Base-by-base conservation (phyloP, 345 rosid species). In the Corymbia maculata region DNA sequence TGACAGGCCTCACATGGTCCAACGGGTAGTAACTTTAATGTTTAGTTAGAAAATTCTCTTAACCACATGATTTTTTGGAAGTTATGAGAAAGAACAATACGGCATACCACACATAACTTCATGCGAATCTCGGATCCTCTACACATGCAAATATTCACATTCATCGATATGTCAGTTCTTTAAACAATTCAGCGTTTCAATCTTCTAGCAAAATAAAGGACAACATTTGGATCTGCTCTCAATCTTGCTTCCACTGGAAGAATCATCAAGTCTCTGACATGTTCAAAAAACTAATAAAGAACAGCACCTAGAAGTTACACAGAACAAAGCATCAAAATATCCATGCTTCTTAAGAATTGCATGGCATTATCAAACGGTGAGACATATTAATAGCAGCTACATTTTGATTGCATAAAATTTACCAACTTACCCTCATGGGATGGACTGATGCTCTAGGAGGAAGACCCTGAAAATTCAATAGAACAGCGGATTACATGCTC, bases 391-490 rank as follows among this genome's bases (percentile, higher is more conserved):
- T 79, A 26, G 86, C 87, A 88, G 79, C 84, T 36, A 19, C 84
- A 79, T 79, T 85, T 68, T 32, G 89, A 85, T 64, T 45, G 52
- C 80, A 82, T 82, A 79, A 90, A 26, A 79, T 88, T 86, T 59
- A 90, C 86, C 90, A 89, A 95, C 96, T 93, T 87, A 97, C 99
- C 97, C 99, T 96, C 99, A 98, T 98, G 47, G 99, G 99, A 95
- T 98, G 99, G 88, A 98, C 99, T 3, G 96, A 91, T 85, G 99
- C 97, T 95, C 99, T 94, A 88, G 99, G 99, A 90, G 99, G 99
- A 91, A 96, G 96, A 86, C 99, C 99, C 99, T 97, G 94, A 86
- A 91, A 88, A 75, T 64, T 75, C 61, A 85, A 52, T 64, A 52
- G 86, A 85, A 36, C 26, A 75, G 82, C 4, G 7, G 24, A 75